Evolutionary conservation across 2,329 filamentous ascomycete species (phyloP).

Genomic region (Colletotrichum theobromicola): DNA sequence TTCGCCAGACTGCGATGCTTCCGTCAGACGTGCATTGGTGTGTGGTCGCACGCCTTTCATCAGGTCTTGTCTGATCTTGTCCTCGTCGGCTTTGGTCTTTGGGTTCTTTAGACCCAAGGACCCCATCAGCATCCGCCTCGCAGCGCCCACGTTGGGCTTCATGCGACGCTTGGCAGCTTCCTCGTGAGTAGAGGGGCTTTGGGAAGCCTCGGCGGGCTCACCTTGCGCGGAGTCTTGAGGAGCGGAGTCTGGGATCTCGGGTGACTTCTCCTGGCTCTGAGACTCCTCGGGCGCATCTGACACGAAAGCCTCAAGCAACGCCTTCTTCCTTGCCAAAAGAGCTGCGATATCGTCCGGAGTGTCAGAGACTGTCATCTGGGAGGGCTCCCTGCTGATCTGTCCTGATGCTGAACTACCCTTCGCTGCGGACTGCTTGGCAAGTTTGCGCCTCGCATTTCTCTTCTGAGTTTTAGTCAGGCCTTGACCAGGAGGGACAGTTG

Average conservation of each 20-base stretch:
- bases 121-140: conserved; percentile 72
- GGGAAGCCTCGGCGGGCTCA: not conserved
- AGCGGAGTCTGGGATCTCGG: not conserved
- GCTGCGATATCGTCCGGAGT: conserved; percentile 26
- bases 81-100: conserved; percentile 71
- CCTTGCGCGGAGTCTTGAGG: not conserved
- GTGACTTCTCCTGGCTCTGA: not conserved
- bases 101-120: conserved; percentile 74
- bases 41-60: conserved; percentile 56
- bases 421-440: conserved; percentile 32
- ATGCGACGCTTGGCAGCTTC: conserved; percentile 31
- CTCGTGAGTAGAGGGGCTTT: not conserved
- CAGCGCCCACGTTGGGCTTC: conserved; percentile 59
- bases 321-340: conserved; percentile 44
- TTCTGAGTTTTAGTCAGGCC: conserved; percentile 52
- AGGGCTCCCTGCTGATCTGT: not conserved
- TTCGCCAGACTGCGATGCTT: conserved; percentile 12
- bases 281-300: not conserved
- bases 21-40: conserved; percentile 21
- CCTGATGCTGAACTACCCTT: not conserved
- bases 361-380: not conserved
- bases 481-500: conserved; percentile 33
- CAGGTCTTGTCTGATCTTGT: conserved; percentile 63
- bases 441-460: conserved; percentile 56
- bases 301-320: conserved; percentile 38